These are phyloP conservation scores for Pythium sukuiense DNA, from an alignment of 352 stramenopile species.

Conservation along the genomic window DNA sequence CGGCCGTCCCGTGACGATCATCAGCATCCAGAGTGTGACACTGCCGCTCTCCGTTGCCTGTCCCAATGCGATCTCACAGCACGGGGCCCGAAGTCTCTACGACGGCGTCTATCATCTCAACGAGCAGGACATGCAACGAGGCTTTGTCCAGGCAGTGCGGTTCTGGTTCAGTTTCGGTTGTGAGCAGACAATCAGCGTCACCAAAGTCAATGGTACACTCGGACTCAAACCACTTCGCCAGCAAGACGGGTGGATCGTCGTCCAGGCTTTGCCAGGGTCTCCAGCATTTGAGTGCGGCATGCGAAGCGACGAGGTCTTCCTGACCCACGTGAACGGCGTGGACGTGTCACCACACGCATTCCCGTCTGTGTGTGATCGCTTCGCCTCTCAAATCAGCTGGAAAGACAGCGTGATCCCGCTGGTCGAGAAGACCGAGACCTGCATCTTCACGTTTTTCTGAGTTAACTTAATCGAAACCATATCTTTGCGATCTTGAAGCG, in stretches of 20 bases:
- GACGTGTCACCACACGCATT: constrained; percentile 76
- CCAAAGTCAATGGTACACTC: constrained; percentile 65
- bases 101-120: constrained; percentile 59
- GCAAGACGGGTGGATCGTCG: constrained; percentile 77
- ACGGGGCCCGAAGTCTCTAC: constrained; percentile 56
- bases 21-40: constrained; percentile 66
- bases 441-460: constrained; percentile 81
- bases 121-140: constrained; percentile 46
- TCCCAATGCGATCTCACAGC: constrained; percentile 63
- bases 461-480: neutral
- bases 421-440: constrained; percentile 73
- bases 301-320: constrained; percentile 68
- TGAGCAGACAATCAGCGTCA: constrained; percentile 77
- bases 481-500: constrained; percentile 8
- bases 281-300: constrained; percentile 73
- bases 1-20: constrained; percentile 59
- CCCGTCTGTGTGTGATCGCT: constrained; percentile 42
- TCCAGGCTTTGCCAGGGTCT: constrained; percentile 64
- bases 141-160: constrained; percentile 65
- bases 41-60: constrained; percentile 61
- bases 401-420: constrained; percentile 76
- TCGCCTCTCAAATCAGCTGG: constrained; percentile 47
- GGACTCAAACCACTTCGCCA: constrained; percentile 71
- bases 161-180: constrained; percentile 85
- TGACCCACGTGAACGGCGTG: constrained; percentile 81